A percentile compares a stretch with the other conserved stretches of the same genome.
phyloP scores from a whole-genome alignment of 2,329 filamentous ascomycete species.

The Diaporthe capsici region DNA sequence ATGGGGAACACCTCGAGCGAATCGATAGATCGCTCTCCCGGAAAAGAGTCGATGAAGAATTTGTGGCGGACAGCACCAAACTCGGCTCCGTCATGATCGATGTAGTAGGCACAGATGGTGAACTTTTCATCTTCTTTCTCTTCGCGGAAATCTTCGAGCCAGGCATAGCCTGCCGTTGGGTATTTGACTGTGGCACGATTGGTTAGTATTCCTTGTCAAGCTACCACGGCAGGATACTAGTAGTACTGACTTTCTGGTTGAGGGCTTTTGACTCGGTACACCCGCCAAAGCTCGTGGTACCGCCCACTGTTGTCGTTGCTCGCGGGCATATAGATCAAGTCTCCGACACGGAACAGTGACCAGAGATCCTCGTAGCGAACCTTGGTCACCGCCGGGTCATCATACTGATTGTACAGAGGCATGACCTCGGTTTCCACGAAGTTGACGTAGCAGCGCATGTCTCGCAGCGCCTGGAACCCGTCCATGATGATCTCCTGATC shows the following conservation, averaged over 20 bases:
- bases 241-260: conserved; percentile 11
- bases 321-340: conserved; percentile 34
- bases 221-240: too few species aligned
- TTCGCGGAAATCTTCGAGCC: conserved; percentile 22
- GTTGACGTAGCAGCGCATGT: conserved; percentile 37
- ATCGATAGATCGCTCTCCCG: conserved; percentile 20
- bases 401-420: conserved; percentile 24
- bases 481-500: conserved; percentile 24
- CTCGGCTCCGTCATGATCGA: conserved; percentile 31
- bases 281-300: conserved; percentile 33
- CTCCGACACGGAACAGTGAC: conserved; percentile 33
- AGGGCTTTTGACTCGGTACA: conserved; percentile 22
- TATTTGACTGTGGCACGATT: background rate
- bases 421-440: conserved; percentile 28
- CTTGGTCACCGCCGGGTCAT: background rate
- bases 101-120: conserved; percentile 30
- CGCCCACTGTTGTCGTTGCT: conserved; percentile 31
- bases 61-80: conserved; percentile 23
- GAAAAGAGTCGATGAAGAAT: conserved; percentile 11
- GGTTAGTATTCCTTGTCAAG: background rate
- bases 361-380: conserved; percentile 37
- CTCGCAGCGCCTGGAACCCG: conserved; percentile 1
- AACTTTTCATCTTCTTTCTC: conserved; percentile 1
- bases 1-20: conserved; percentile 28
- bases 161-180: conserved; percentile 15